Percentiles rank a stretch among this genome's conserved stretches.
Conservation (phyloP, 371 early-diverging fungal species). For the Blakeslea trispora region DNA sequence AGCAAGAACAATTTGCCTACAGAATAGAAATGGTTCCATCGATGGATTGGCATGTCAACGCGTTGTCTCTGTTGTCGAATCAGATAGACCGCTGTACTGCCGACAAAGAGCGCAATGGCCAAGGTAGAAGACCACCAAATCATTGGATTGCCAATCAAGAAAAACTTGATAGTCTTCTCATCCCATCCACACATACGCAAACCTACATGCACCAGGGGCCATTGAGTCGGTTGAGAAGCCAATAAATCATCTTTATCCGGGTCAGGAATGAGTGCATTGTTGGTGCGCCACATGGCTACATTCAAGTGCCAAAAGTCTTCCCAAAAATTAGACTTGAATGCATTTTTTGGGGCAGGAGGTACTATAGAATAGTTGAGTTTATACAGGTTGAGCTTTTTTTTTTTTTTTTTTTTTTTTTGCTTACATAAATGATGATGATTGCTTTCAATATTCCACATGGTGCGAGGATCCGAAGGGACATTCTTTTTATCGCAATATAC, state of each 20-base stretch:
- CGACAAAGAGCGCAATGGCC: slow-evolving; percentile 56
- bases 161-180: slow-evolving; percentile 86
- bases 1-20: slow-evolving; percentile 71
- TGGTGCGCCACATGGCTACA: slow-evolving; percentile 95
- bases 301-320: slow-evolving; percentile 91
- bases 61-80: slow-evolving; percentile 67
- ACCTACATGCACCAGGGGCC: slow-evolving; percentile 92
- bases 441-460: slow-evolving; percentile 96
- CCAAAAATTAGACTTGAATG: slow-evolving; percentile 77
- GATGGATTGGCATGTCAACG: slow-evolving; percentile 55
- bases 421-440: slow-evolving; percentile 71
- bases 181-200: slow-evolving; percentile 98
- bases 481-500: slow-evolving; percentile 81
- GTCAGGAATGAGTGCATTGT: slow-evolving; percentile 97
- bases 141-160: slow-evolving; percentile 94
- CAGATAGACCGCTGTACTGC: slow-evolving; percentile 47
- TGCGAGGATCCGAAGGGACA: slow-evolving; percentile 50
- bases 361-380: too few relatives aligned
- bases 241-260: slow-evolving; percentile 92
- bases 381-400: too few relatives aligned
- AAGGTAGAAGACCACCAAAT: slow-evolving; percentile 91
- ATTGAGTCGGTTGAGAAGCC: slow-evolving; percentile 89
- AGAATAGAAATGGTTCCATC: slow-evolving; percentile 70
- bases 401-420: too few relatives aligned
- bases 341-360: slow-evolving; percentile 56